phyloP scores from a whole-genome alignment of 441 rosid species.

The Erodium moschatum region DNA sequence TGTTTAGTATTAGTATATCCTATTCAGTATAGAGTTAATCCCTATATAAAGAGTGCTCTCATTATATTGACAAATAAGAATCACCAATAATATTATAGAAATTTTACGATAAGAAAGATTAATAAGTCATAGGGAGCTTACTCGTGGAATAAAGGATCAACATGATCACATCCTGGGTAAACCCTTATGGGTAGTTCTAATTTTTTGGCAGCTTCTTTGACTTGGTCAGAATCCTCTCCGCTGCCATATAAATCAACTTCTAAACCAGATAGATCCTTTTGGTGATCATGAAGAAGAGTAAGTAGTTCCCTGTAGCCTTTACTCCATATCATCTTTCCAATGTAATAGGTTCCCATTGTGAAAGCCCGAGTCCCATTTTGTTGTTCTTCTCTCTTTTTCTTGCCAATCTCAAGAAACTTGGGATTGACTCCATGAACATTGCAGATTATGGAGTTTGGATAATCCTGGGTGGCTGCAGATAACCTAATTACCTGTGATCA shows the following conservation, averaged over 20 bases:
- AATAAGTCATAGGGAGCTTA: conserved; percentile 29
- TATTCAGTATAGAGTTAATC: too few species aligned
- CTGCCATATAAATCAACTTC: conserved; percentile 78
- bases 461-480: conserved; percentile 90
- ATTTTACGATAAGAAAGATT: background rate
- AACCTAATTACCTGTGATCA: conserved; percentile 71
- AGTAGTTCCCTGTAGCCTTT: conserved; percentile 92
- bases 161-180: conserved; percentile 78
- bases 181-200: conserved; percentile 54
- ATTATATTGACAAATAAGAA: too few species aligned
- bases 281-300: conserved; percentile 55
- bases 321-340: conserved; percentile 93
- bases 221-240: conserved; percentile 75
- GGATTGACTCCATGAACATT: conserved; percentile 97
- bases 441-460: conserved; percentile 63
- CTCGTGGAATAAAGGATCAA: conserved; percentile 77
- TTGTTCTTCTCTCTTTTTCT: conserved; percentile 51
- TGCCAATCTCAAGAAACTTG: conserved; percentile 77
- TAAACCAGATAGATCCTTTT: conserved; percentile 56
- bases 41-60: too few species aligned
- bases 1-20: too few species aligned
- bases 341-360: conserved; percentile 67
- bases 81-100: too few species aligned
- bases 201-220: conserved; percentile 55
- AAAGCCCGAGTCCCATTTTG: conserved; percentile 44